phyloP scores from a whole-genome alignment of 2,329 filamentous ascomycete genomes.

The Diaporthe amygdali region DNA sequence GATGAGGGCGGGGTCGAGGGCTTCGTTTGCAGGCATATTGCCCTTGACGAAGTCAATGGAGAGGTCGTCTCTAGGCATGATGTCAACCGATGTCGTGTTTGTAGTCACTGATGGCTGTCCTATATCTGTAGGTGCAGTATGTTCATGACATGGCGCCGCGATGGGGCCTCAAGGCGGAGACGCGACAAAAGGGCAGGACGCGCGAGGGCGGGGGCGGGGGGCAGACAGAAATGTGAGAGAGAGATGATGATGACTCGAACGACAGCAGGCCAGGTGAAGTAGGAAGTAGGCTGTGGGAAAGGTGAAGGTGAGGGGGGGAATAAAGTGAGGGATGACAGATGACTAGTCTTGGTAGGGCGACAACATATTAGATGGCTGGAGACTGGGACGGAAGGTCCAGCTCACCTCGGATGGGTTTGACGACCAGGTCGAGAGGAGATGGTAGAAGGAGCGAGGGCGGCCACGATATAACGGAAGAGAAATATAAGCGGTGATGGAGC shows the following conservation, averaged over 20 bases:
- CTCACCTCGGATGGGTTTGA: slow-evolving; percentile 23
- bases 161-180: neutral
- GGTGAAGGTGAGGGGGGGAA: slow-evolving; percentile 9
- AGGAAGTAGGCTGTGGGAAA: neutral
- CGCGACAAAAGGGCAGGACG: slow-evolving; percentile 7
- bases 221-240: slow-evolving; percentile 6
- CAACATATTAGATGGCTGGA: slow-evolving; percentile 25
- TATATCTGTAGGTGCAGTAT: slow-evolving; percentile 24
- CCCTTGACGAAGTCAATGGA: slow-evolving; percentile 73
- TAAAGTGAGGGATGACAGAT: slow-evolving; percentile 18
- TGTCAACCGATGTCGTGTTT: slow-evolving; percentile 53
- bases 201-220: neutral
- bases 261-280: slow-evolving; percentile 4
- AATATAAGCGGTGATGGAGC: slow-evolving; percentile 3
- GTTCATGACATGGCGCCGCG: slow-evolving; percentile 1
- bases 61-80: slow-evolving; percentile 76
- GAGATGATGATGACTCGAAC: neutral
- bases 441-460: neutral
- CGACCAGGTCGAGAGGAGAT: slow-evolving; percentile 18
- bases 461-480: slow-evolving; percentile 15
- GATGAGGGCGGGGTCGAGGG: slow-evolving; percentile 69
- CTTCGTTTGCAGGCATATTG: slow-evolving; percentile 64
- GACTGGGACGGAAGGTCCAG: slow-evolving; percentile 24
- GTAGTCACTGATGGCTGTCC: neutral
- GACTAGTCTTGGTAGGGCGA: slow-evolving; percentile 14